Evolutionary conservation across 2,329 filamentous ascomycete species (phyloP).

Genomic region (Rhinocladiella mackenziei): DNA sequence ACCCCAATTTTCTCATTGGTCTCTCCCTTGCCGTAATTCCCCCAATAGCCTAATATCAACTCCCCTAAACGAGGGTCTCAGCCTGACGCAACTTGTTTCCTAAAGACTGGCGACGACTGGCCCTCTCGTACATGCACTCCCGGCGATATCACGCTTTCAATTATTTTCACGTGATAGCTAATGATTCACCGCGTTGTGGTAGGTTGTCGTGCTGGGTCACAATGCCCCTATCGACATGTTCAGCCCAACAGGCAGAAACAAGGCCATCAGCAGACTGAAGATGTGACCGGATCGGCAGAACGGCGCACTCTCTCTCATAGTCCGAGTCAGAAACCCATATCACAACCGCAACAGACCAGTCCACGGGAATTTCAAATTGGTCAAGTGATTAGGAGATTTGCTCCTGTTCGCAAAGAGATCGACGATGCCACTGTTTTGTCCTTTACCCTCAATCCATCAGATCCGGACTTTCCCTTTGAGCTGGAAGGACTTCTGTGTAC

Average conservation of each 20-base stretch:
- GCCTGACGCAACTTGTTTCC: conserved; percentile 10
- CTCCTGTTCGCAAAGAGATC: conserved; percentile 45
- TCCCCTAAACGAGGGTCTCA: background rate
- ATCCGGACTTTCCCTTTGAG: conserved; percentile 80
- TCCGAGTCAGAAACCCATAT: conserved; percentile 56
- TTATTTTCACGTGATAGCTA: conserved; percentile 13
- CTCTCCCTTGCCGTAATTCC: conserved; percentile 1
- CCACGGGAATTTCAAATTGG: conserved; percentile 70
- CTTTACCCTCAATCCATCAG: conserved; percentile 67
- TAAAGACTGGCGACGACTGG: conserved; percentile 5
- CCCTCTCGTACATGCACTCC: conserved; percentile 1
- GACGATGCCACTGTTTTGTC: conserved; percentile 54
- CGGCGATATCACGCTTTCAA: background rate
- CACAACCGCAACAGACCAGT: conserved; percentile 60
- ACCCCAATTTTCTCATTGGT: conserved; percentile 17
- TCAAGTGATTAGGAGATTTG: conserved; percentile 66
- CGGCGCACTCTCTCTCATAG: conserved; percentile 15
- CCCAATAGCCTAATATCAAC: conserved; percentile 8
- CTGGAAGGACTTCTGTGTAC: conserved; percentile 64
- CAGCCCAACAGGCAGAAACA: conserved; percentile 19
- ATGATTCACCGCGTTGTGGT: background rate
- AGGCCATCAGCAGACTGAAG: conserved; percentile 23
- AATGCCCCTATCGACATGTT: conserved; percentile 49
- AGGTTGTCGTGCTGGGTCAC: conserved; percentile 52
- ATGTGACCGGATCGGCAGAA: conserved; percentile 15